These are phyloP conservation scores for Ceratobasidium sp. DNA, from an alignment of 1,284 basidiomycete species.

Conservation along the genomic window DNA sequence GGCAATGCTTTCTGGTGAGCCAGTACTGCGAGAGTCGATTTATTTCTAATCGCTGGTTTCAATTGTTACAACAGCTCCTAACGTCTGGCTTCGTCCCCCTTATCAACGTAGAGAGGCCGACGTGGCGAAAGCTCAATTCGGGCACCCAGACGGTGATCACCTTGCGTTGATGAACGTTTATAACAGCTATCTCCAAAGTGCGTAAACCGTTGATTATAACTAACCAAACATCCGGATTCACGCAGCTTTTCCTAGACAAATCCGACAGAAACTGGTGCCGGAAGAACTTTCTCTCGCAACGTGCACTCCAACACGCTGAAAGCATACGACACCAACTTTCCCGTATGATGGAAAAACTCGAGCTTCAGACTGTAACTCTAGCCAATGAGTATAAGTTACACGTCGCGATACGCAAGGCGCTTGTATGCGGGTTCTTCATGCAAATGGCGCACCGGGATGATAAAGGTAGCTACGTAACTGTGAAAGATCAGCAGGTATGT, in stretches of 20 bases:
- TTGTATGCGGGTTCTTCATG: conserved; percentile 98
- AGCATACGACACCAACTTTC: conserved; percentile 95
- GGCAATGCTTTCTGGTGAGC: conserved; percentile 92
- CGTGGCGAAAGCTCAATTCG: conserved; percentile 89
- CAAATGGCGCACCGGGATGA: conserved; percentile 97
- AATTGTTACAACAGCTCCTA: conserved; percentile 75
- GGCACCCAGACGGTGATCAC: conserved; percentile 96
- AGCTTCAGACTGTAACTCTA: conserved; percentile 84
- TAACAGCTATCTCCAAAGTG: conserved; percentile 91
- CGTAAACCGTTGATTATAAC: conserved; percentile 53
- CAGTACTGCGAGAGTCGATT: too few relatives aligned
- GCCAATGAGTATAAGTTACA: conserved; percentile 85
- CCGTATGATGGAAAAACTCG: conserved; percentile 93
- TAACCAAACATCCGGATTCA: not conserved
- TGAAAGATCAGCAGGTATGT: conserved; percentile 92
- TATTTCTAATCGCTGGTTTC: too few relatives aligned
- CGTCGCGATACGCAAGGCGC: conserved; percentile 83
- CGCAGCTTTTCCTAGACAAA: conserved; percentile 66
- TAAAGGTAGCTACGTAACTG: conserved; percentile 83
- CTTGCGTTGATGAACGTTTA: conserved; percentile 96
- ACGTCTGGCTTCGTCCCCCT: conserved; percentile 92
- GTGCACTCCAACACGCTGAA: conserved; percentile 91
- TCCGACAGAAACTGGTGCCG: conserved; percentile 92
- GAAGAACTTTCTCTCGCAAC: conserved; percentile 90
- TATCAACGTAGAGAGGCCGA: conserved; percentile 92